Evolutionary conservation across 2,329 filamentous ascomycete genomes (phyloP), one percentile per base, ranked within the genome.

Genomic region (Westerdykella ornata): DNA sequence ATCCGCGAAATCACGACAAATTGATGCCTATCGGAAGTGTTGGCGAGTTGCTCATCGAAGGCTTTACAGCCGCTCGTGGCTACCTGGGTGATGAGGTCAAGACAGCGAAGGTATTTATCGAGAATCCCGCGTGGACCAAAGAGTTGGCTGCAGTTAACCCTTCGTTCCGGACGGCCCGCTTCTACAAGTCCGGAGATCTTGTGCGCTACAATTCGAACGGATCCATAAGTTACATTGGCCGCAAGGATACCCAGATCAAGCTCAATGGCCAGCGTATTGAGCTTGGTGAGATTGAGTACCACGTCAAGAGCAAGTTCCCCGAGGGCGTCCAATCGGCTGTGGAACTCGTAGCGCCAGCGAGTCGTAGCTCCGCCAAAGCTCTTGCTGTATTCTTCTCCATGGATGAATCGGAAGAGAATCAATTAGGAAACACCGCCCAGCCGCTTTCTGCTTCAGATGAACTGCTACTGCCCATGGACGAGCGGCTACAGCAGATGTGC

Each of bases 1-100:
- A 73, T 36, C 63, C 67, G 3, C 46, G 54, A 5, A 57, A 69
- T 18, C 58, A 62, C 15, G 52, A 69, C 28, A 57, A 55, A 30
- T 52, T 63, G 13, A 57, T 61, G 51, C 56, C 60, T 7, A 38
- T 62, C 14, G 61, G 61, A 2, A 53, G 44, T 33, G 49, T 60
- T 12, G 61, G 61, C 11, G 61, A 65, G 30, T 46, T 65, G 7
- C 33, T 62, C 13, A 52, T 56, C n/a, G 54, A 56, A 43, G 53
- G 53, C 3, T 43, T 46, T 35, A 47, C 45, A n/a, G 45, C 43
- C 19, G 53, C 51, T 20, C 46, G 47, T 11, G 54, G 53, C 4
- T 57, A 57, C 20, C 45, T 57, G 11, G 43, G 43, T 15, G 37
- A 50, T 44, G 14, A 53, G 19, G 48, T 41, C 13, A 54, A 54